Evolutionary conservation across 768 basidiomycete species (phyloP), one percentile per base, ranked within the genome.

Genomic region (Crucibulum laeve): DNA sequence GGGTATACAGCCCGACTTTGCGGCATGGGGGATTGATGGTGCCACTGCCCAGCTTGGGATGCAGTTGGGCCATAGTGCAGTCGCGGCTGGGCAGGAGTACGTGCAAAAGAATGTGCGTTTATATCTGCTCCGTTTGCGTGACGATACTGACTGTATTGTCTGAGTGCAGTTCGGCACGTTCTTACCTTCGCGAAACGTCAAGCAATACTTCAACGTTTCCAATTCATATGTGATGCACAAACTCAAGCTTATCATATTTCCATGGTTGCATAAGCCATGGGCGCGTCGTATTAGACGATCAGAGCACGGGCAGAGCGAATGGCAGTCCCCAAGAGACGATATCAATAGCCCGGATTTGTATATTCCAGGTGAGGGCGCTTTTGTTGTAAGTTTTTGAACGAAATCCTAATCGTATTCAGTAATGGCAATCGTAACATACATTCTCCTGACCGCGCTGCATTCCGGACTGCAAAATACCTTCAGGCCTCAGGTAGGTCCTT

Each of bases 331-430:
- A 2, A 70, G 95, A 42, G 92, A 97, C 25, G 96, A 99, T 57
- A 79, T 98, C 52, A 98, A 98, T 55, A 86, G 82, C 43, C 96
- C 96, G 0, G 96, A 99, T 66, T 68, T 99, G 15, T 99, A 99
- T 61, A 98, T 99, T 49, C 96, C 96, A 2, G 71, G 92, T 92
- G 26, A 43, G 48, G 32, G 3, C 19, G 11, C 18, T 36, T 38
- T 26, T 43, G 32, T 28, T 44, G 19, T 17, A 38, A 18, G 35
- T 41, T 18, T 7, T 17, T 32, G 7, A 13, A 32, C 21, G 30
- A 13, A 14, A 28, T 10, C 8, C 47, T 30, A 13, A 24, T 3
- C 6, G 7, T 21, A 17, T 25, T 50, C 51, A 94, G 91, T 83
- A 8, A 98, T 99, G 96, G 90, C 93, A 0, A 73, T 98, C 14